Evolutionary conservation across 1,284 basidiomycete genomes (phyloP).

Genomic region (Ustilago curta): DNA sequence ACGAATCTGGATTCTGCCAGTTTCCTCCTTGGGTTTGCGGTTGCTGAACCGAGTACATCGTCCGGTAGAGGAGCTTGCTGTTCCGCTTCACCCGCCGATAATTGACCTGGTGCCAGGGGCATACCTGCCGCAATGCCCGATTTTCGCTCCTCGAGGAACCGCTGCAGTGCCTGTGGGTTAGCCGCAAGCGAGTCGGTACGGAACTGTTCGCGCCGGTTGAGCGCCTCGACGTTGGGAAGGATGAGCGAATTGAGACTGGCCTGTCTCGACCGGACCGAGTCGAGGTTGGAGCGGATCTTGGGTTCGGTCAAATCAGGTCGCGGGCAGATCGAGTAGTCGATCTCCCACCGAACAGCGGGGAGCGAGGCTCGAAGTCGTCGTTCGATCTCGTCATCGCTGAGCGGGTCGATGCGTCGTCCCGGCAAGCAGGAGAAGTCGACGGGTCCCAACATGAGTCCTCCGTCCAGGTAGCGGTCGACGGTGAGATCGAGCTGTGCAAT

Average conservation of each 20-base stretch:
- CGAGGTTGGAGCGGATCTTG: constrained; percentile 47
- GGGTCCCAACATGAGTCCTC: constrained; percentile 56
- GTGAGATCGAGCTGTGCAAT: constrained; percentile 61
- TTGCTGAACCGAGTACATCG: constrained; percentile 8
- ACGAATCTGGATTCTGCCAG: constrained; percentile 47
- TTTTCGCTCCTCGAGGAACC: constrained; percentile 59
- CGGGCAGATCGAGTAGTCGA: constrained; percentile 62
- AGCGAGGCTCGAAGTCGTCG: constrained; percentile 35
- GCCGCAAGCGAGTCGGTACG: constrained; percentile 40
- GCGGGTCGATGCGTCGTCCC: constrained; percentile 44
- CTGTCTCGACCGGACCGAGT: constrained; percentile 45
- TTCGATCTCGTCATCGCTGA: constrained; percentile 54
- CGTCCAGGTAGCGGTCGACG: constrained; percentile 64
- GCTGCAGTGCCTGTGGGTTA: constrained; percentile 55
- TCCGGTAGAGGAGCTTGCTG: constrained; percentile 3
- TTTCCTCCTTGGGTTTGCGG: constrained; percentile 11
- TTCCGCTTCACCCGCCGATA: constrained; percentile 6
- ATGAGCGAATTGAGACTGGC: constrained; percentile 47
- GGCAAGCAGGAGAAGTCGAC: constrained; percentile 55
- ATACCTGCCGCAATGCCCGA: constrained; percentile 60
- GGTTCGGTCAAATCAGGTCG: constrained; percentile 50
- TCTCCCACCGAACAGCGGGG: constrained; percentile 46
- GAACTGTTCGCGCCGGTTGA: constrained; percentile 59
- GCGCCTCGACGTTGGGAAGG: constrained; percentile 64
- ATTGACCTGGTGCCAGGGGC: constrained; percentile 63